phyloP scores from a whole-genome alignment of 371 early-diverging fungal species.

The Mortierella sp. region DNA sequence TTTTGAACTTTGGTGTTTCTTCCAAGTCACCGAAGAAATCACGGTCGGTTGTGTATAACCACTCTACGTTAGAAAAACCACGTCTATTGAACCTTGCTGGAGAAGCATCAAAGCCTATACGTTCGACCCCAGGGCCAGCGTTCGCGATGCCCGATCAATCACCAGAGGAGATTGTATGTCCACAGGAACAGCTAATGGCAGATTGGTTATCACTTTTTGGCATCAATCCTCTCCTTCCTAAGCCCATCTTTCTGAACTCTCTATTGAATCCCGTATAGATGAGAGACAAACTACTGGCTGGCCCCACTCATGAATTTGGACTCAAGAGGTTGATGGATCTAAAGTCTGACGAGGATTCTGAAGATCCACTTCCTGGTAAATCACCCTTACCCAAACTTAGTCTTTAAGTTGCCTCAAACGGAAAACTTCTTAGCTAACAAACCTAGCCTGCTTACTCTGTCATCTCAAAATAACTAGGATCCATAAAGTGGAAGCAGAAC shows the following conservation, averaged over 20 bases:
- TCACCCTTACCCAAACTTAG: no score
- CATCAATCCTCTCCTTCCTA: no score
- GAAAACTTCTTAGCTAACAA: no score
- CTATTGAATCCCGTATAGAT: slow-evolving; percentile 11
- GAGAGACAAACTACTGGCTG: slow-evolving; percentile 24
- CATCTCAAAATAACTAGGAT: slow-evolving; percentile 4
- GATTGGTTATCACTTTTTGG: no score
- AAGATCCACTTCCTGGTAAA: slow-evolving; percentile 29
- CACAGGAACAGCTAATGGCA: no score
- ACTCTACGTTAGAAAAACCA: slow-evolving; percentile 17
- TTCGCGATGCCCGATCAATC: slow-evolving; percentile 22
- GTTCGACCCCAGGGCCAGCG: slow-evolving; percentile 11
- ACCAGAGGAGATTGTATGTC: slow-evolving; percentile 17
- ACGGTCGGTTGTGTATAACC: slow-evolving; percentile 8
- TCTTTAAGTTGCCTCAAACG: no score
- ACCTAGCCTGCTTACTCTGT: not conserved
- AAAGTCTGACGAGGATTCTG: slow-evolving; percentile 23
- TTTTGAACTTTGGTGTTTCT: slow-evolving; percentile 3
- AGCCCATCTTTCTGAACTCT: not conserved
- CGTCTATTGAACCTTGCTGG: not conserved
- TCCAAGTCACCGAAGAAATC: slow-evolving; percentile 14
- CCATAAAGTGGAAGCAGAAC: slow-evolving; percentile 11
- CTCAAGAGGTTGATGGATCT: slow-evolving; percentile 15
- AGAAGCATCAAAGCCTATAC: not conserved
- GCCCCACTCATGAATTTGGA: slow-evolving; percentile 9